These are phyloP conservation scores for Didymella exigua DNA, from an alignment of 2,329 filamentous ascomycete species.

Conservation along the genomic window DNA sequence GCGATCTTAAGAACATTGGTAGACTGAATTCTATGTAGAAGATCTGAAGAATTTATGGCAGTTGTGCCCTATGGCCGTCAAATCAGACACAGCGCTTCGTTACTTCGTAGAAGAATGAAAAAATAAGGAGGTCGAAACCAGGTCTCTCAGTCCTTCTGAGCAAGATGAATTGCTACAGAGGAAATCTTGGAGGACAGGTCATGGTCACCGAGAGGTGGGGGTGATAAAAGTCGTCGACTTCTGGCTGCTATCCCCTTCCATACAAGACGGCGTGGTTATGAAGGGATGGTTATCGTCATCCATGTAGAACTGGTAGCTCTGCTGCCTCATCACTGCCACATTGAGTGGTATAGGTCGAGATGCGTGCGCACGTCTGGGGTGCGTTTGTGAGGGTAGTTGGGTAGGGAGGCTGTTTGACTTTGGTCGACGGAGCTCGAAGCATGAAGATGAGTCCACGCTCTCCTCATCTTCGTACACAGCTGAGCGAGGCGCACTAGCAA, in stretches of 20 bases:
- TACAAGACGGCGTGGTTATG: conserved; percentile 8
- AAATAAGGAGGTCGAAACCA: too few species aligned
- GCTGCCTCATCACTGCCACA: not conserved
- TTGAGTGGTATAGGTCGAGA: not conserved
- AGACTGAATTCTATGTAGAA: not conserved
- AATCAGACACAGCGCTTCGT: not conserved
- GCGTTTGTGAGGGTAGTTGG: not conserved
- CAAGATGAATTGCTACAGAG: too few species aligned
- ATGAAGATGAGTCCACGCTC: not conserved
- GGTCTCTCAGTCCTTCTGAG: too few species aligned
- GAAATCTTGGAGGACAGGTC: not conserved
- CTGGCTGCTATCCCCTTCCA: not conserved
- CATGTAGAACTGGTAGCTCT: conserved; percentile 14
- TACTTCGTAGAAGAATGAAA: not conserved
- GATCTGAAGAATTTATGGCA: not conserved
- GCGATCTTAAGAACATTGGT: not conserved
- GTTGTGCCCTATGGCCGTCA: not conserved
- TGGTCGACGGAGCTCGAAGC: conserved; percentile 7
- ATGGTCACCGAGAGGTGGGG: not conserved
- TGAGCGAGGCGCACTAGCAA: not conserved
- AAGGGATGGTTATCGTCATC: conserved; percentile 11
- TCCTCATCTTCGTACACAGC: not conserved
- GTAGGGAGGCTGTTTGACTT: not conserved
- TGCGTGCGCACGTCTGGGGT: not conserved
- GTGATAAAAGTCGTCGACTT: not conserved